A percentile compares a stretch with the other conserved stretches of the same genome.
These are phyloP conservation scores for Tagetes patula DNA, from an alignment of 129 eudicot genomes.

Conservation along the genomic window DNA sequence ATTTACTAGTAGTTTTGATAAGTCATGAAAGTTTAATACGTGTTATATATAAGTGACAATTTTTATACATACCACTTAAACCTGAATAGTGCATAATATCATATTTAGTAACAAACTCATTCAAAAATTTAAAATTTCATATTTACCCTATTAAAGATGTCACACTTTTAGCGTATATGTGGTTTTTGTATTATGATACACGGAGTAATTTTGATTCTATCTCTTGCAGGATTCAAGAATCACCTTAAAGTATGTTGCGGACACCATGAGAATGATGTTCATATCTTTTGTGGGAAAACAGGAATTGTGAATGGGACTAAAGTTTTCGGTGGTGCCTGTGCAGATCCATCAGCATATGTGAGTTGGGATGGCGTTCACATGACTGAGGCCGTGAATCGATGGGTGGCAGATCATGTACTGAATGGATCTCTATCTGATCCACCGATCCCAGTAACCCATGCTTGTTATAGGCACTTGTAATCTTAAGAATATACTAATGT, in stretches of 20 bases:
- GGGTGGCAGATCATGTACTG: slow-evolving; percentile 49
- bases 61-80: too few species aligned
- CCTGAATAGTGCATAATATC: background rate
- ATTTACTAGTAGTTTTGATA: background rate
- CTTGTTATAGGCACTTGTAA: slow-evolving; percentile 1
- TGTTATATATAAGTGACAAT: background rate
- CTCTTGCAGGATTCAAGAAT: slow-evolving; percentile 56
- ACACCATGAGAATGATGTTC: slow-evolving; percentile 30
- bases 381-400: slow-evolving; percentile 63
- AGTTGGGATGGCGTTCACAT: slow-evolving; percentile 72
- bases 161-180: background rate
- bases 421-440: background rate
- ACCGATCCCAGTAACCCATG: slow-evolving; percentile 8
- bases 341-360: slow-evolving; percentile 36
- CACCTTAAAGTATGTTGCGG: slow-evolving; percentile 65
- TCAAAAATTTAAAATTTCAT: too few species aligned
- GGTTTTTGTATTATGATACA: background rate
- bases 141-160: too few species aligned
- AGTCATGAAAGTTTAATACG: background rate
- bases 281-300: slow-evolving; percentile 50
- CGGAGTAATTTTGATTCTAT: background rate
- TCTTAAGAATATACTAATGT: background rate
- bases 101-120: too few species aligned
- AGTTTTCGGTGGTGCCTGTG: slow-evolving; percentile 47
- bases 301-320: slow-evolving; percentile 46